phyloP scores from a whole-genome alignment of 768 basidiomycete genomes.

The Lactarius sp. region DNA sequence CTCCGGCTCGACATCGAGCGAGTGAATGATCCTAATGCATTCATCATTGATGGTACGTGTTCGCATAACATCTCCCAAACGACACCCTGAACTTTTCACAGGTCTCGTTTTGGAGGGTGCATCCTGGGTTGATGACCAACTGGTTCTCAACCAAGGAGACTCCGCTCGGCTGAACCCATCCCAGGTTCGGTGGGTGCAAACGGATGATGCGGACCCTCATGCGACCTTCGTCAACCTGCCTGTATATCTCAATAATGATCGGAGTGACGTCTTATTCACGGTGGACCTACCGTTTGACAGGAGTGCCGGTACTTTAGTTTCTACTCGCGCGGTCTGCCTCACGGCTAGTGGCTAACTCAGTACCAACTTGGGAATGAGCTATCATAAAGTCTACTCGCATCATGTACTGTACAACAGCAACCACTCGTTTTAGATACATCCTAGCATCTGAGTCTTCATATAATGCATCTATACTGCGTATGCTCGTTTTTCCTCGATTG shows the following conservation, averaged over 20 bases:
- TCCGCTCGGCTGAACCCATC: constrained; percentile 73
- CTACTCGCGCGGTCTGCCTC: constrained; percentile 87
- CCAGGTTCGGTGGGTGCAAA: constrained; percentile 83
- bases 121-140: constrained; percentile 58
- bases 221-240: constrained; percentile 68
- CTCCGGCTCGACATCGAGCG: constrained; percentile 78
- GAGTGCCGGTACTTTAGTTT: constrained; percentile 61
- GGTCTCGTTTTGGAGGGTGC: constrained; percentile 89
- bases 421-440: not conserved
- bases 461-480: not conserved
- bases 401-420: constrained; percentile 6
- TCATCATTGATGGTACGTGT: constrained; percentile 79
- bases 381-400: not conserved
- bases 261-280: constrained; percentile 87
- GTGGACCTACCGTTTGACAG: constrained; percentile 77
- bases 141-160: constrained; percentile 83
- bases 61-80: constrained; percentile 7
- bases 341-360: constrained; percentile 45
- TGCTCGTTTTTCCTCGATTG: not conserved
- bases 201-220: constrained; percentile 38
- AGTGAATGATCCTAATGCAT: constrained; percentile 71
- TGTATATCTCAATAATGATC: constrained; percentile 87
- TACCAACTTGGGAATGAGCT: not conserved
- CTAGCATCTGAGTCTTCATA: not conserved
- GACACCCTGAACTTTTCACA: constrained; percentile 32